A percentile compares a stretch with the other conserved stretches of the same genome.
Evolutionary conservation across 1,139 yeast genomes (phyloP).

Genomic region (Tardiomyces blankii): DNA sequence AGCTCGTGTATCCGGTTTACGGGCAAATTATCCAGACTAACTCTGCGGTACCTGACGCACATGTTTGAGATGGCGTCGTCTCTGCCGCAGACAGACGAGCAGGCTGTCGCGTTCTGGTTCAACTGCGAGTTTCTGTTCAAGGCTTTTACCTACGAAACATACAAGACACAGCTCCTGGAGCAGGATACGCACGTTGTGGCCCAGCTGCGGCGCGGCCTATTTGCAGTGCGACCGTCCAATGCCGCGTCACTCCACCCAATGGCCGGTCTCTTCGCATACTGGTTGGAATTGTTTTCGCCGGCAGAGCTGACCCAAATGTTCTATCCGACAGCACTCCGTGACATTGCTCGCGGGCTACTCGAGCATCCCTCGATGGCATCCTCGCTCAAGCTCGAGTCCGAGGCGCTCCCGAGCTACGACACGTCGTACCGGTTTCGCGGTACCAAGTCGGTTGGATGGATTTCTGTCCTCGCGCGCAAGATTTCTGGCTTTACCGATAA

Average conservation of each 20-base stretch:
- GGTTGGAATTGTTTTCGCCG: background rate
- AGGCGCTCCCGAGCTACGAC: background rate
- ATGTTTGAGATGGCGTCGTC: background rate
- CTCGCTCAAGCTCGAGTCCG: background rate
- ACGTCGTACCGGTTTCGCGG: background rate
- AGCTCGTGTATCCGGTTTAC: too few relatives aligned
- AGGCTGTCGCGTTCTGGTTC: background rate
- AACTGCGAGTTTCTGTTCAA: background rate
- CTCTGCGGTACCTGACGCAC: background rate
- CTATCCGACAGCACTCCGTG: background rate
- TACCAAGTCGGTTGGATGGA: background rate
- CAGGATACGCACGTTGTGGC: background rate
- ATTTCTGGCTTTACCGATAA: background rate
- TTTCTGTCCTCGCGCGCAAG: background rate
- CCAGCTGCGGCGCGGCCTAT: background rate
- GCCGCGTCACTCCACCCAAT: background rate
- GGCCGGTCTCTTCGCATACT: background rate
- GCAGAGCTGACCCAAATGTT: background rate
- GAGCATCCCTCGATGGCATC: background rate
- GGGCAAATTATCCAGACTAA: background rate
- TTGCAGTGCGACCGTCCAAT: background rate
- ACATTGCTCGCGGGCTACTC: background rate
- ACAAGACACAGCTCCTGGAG: background rate
- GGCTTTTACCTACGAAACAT: background rate
- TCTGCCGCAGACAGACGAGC: background rate